These are phyloP conservation scores for Parastagonospora nodorum DNA, from an alignment of 2,329 filamentous ascomycete species.

Conservation along the genomic window DNA sequence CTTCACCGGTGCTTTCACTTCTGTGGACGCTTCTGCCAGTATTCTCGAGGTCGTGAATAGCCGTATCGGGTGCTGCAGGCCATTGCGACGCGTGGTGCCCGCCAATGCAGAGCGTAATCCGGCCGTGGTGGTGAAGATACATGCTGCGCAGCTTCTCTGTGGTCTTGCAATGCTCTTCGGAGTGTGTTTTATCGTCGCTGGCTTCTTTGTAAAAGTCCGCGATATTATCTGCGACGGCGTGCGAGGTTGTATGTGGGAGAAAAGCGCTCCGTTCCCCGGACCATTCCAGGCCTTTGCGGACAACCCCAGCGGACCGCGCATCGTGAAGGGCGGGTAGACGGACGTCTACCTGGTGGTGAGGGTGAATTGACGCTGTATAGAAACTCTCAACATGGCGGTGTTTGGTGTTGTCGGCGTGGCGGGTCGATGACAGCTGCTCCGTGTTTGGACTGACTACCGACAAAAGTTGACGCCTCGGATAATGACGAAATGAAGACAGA, in stretches of 20 bases:
- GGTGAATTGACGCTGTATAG: conserved; percentile 16
- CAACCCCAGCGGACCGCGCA: conserved; percentile 41
- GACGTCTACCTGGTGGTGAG: conserved; percentile 26
- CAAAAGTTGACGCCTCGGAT: conserved; percentile 35
- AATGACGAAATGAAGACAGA: conserved; percentile 33
- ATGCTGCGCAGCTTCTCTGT: conserved; percentile 12
- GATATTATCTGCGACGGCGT: conserved; percentile 21
- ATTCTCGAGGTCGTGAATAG: conserved; percentile 35
- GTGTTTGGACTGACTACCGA: conserved; percentile 15
- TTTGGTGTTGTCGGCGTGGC: conserved; percentile 3
- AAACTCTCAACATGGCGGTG: conserved; percentile 32
- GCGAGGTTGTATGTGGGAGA: conserved; percentile 38
- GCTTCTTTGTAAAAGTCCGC: conserved; percentile 20
- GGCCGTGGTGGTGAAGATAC: conserved; percentile 14
- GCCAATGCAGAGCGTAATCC: conserved; percentile 18
- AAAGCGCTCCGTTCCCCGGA: conserved; percentile 41
- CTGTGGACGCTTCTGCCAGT: conserved; percentile 29
- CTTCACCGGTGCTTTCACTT: conserved; percentile 19
- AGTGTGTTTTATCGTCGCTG: conserved; percentile 1
- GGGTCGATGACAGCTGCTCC: conserved; percentile 16
- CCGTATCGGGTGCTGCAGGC: conserved; percentile 28
- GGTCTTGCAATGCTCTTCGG: neutral
- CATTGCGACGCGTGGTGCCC: conserved; percentile 33
- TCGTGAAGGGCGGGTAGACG: conserved; percentile 31
- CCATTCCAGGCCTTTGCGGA: conserved; percentile 42